Evolutionary conservation across 371 early-diverging fungal species (phyloP).

Genomic region (Phascolomyces articulosus): DNA sequence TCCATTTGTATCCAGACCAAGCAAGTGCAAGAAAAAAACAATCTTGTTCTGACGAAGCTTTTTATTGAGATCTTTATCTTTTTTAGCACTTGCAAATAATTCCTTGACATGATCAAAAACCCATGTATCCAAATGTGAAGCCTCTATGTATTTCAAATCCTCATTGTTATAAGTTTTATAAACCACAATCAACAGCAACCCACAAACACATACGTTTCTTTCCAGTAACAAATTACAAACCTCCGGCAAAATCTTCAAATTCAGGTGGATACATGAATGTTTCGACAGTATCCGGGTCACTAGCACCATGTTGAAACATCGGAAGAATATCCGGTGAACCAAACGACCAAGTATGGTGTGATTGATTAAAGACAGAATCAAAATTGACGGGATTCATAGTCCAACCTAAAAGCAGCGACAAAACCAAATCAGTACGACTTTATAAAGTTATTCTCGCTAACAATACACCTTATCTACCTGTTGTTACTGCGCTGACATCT

Average conservation of each 20-base stretch:
- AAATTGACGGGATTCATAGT: constrained; percentile 96
- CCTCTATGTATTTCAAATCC: constrained; percentile 54
- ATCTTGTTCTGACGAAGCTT: constrained; percentile 75
- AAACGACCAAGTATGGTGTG: constrained; percentile 93
- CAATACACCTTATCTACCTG: constrained; percentile 56
- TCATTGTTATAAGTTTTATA: too few relatives aligned
- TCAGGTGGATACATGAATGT: constrained; percentile 91
- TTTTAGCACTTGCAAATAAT: constrained; percentile 40
- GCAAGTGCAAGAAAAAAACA: constrained; percentile 91
- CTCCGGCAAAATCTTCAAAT: constrained; percentile 87
- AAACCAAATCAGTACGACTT: background rate
- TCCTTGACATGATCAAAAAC: constrained; percentile 76
- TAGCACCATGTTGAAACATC: constrained; percentile 93
- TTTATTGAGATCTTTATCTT: constrained; percentile 51
- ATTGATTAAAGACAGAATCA: constrained; percentile 94
- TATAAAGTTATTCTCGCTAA: too few relatives aligned
- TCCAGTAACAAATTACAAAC: constrained; percentile 20
- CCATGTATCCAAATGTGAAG: constrained; percentile 86
- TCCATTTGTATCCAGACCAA: constrained; percentile 95
- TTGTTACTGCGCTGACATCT: constrained; percentile 96
- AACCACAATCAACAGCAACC: too few relatives aligned
- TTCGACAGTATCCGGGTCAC: constrained; percentile 75
- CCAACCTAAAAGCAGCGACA: constrained; percentile 73
- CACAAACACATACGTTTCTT: too few relatives aligned
- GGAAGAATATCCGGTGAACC: constrained; percentile 97